Evolutionary conservation across 2,329 filamentous ascomycete species (phyloP).

Genomic region (Aureobasidium sp.): DNA sequence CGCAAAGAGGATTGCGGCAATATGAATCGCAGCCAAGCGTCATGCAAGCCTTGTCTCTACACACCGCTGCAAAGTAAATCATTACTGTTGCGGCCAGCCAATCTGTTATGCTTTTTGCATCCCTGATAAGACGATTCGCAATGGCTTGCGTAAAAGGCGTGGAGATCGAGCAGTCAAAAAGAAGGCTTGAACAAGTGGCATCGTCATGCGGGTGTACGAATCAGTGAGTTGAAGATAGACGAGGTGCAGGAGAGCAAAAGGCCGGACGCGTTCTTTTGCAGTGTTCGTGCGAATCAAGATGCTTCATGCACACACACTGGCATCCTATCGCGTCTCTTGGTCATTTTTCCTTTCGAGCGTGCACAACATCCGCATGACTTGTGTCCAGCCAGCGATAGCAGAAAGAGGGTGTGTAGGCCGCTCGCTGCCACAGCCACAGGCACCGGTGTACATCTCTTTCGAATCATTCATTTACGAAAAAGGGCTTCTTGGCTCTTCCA

Average conservation of each 20-base stretch:
- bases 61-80: constrained; percentile 13
- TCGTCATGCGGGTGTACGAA: neutral
- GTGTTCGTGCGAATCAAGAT: neutral
- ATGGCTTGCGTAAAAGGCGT: neutral
- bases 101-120: neutral
- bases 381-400: too few species aligned
- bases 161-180: neutral
- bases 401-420: constrained; percentile 10
- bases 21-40: constrained; percentile 1
- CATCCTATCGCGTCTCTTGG: constrained; percentile 3
- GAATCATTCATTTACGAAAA: neutral
- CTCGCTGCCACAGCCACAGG: constrained; percentile 8
- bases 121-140: neutral
- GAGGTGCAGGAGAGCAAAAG: neutral
- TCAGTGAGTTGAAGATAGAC: neutral
- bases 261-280: neutral
- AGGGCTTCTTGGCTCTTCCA: neutral
- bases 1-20: neutral
- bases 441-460: neutral
- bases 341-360: neutral
- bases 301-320: neutral
- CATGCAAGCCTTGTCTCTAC: neutral
- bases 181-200: neutral
- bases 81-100: neutral
- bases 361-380: too few species aligned